Conservation (phyloP, 164 flowering plant species). For the Tetracentron sinense region DNA sequence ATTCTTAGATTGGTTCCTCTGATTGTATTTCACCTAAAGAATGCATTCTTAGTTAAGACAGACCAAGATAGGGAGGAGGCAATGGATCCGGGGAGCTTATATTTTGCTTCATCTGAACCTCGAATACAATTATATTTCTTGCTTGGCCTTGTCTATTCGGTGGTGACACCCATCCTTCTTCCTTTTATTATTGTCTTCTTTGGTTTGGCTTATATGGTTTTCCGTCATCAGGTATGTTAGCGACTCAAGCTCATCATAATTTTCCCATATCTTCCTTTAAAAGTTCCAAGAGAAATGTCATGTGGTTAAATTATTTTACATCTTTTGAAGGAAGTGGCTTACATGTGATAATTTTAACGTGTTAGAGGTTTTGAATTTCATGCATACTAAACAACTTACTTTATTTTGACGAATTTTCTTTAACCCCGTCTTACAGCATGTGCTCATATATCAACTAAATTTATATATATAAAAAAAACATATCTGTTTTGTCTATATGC, state of each 20-base stretch:
- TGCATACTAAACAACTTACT: too few relatives aligned
- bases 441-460: too few relatives aligned
- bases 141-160: constrained; percentile 78
- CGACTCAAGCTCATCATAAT: background rate
- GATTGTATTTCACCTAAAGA: constrained; percentile 70
- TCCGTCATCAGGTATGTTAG: constrained; percentile 80
- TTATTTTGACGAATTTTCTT: too few relatives aligned
- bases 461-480: too few relatives aligned
- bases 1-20: constrained; percentile 74
- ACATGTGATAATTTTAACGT: too few relatives aligned
- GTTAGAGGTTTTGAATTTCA: too few relatives aligned
- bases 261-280: background rate
- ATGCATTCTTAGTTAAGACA: constrained; percentile 83
- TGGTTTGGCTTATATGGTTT: constrained; percentile 69
- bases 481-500: too few relatives aligned
- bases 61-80: constrained; percentile 76
- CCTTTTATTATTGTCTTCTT: constrained; percentile 90
- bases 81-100: constrained; percentile 76
- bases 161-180: constrained; percentile 74
- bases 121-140: constrained; percentile 79
- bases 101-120: constrained; percentile 63
- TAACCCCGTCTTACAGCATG: too few relatives aligned
- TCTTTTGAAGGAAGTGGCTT: too few relatives aligned
- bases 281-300: background rate
- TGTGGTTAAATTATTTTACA: too few relatives aligned